These are phyloP conservation scores for Rehmannia glutinosa DNA, from an alignment of 257 asterid species.

Conservation along the genomic window DNA sequence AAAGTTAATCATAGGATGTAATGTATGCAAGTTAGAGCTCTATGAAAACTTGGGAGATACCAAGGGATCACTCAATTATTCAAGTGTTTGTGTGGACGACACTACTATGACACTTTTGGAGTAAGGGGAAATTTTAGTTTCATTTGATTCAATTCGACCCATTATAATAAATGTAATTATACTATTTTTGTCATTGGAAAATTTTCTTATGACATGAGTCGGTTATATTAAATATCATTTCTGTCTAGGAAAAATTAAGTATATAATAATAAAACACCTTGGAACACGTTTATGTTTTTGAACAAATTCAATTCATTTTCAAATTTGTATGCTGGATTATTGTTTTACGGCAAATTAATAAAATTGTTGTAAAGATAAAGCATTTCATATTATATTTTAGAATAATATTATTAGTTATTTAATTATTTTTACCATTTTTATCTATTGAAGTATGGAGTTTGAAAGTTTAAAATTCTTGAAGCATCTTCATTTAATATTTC, in stretches of 20 bases:
- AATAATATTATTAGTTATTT: neutral
- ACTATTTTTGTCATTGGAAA: too few relatives aligned
- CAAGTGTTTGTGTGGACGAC: slow-evolving; percentile 37
- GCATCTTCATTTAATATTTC: slow-evolving; percentile 19
- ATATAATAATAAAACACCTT: too few relatives aligned
- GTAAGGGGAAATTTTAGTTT: neutral
- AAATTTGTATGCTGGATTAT: too few relatives aligned
- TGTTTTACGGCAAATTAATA: too few relatives aligned
- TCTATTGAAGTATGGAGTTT: neutral
- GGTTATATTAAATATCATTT: too few relatives aligned
- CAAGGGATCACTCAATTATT: slow-evolving; percentile 29
- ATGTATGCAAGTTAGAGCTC: neutral
- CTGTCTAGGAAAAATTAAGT: too few relatives aligned
- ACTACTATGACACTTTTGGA: slow-evolving; percentile 28
- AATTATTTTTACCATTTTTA: neutral
- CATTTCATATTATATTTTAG: too few relatives aligned
- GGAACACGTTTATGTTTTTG: too few relatives aligned
- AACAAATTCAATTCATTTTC: too few relatives aligned
- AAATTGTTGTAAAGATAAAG: too few relatives aligned
- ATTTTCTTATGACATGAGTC: neutral
- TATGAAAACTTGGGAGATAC: slow-evolving; percentile 20
- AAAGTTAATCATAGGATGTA: slow-evolving; percentile 16
- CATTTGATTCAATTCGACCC: neutral
- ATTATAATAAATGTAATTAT: too few relatives aligned
- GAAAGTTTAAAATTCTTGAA: neutral